Conservation (phyloP, 805 yeast species). For the Candida xiaguanensis region DNA sequence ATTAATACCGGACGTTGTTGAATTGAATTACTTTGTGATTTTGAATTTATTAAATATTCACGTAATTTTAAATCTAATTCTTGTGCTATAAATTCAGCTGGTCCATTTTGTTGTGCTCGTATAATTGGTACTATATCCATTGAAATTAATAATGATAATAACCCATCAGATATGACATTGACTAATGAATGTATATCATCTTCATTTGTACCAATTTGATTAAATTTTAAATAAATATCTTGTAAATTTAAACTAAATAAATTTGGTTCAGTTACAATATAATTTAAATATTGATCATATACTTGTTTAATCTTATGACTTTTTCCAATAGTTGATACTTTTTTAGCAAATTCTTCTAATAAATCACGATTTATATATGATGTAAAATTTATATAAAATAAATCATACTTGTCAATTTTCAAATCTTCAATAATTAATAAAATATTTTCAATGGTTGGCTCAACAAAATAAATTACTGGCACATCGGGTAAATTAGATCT, state of each 20-base stretch:
- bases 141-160: constrained; percentile 77
- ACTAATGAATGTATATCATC: constrained; percentile 67
- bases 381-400: constrained; percentile 81
- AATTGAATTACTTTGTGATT: constrained; percentile 18
- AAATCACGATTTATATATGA: constrained; percentile 72
- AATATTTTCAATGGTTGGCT: constrained; percentile 80
- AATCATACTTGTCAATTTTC: constrained; percentile 69
- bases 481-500: constrained; percentile 91
- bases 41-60: constrained; percentile 77
- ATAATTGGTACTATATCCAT: constrained; percentile 81
- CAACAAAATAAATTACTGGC: constrained; percentile 88
- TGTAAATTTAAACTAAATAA: constrained; percentile 74
- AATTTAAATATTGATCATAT: constrained; percentile 90
- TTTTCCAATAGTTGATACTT: constrained; percentile 70
- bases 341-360: constrained; percentile 83
- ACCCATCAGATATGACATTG: constrained; percentile 69
- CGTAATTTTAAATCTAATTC: constrained; percentile 79
- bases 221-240: constrained; percentile 63
- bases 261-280: constrained; percentile 89
- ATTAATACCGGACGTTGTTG: constrained; percentile 72
- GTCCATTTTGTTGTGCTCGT: constrained; percentile 87
- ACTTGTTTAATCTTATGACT: constrained; percentile 78
- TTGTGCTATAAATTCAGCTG: constrained; percentile 91
- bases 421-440: constrained; percentile 68
- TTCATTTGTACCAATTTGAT: constrained; percentile 70